Conservation (phyloP, 495 filamentous ascomycete genomes). For the Annulohypoxylon moriforme region DNA sequence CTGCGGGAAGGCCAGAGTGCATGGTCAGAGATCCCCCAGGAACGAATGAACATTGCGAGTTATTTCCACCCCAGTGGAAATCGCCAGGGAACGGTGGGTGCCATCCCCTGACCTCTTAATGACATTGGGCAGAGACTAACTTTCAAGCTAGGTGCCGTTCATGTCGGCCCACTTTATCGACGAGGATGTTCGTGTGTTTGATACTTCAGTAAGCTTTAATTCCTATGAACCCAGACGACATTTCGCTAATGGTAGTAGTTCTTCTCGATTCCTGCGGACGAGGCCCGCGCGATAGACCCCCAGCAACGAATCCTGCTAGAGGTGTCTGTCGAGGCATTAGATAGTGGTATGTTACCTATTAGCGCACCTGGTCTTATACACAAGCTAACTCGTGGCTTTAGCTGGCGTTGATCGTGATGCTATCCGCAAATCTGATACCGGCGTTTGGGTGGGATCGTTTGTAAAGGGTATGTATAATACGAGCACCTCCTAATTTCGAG, state of each 20-base stretch:
- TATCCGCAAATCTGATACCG: conserved; percentile 45
- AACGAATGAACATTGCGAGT: conserved; percentile 72
- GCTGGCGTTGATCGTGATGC: conserved; percentile 48
- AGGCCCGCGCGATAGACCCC: conserved; percentile 51
- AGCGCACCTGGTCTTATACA: conserved; percentile 20
- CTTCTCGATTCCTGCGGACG: conserved; percentile 41
- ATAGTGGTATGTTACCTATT: conserved; percentile 49
- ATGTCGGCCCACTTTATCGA: conserved; percentile 81
- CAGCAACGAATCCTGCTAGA: conserved; percentile 59
- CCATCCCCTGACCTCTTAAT: not conserved
- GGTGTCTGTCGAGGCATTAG: conserved; percentile 57
- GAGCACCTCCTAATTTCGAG: not conserved
- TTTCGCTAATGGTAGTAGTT: conserved; percentile 20
- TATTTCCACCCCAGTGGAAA: conserved; percentile 71
- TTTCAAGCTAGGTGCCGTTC: conserved; percentile 49
- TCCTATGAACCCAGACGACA: not conserved
- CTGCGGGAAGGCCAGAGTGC: conserved; percentile 65
- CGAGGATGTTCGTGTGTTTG: conserved; percentile 54
- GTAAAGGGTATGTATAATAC: conserved; percentile 48
- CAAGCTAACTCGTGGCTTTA: conserved; percentile 17
- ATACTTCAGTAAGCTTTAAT: conserved; percentile 46
- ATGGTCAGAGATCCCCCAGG: conserved; percentile 67
- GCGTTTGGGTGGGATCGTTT: conserved; percentile 52
- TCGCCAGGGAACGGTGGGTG: conserved; percentile 32
- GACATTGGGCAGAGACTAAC: conserved; percentile 7